These are phyloP conservation scores for Whalleya microplaca DNA, from an alignment of 2,329 filamentous ascomycete species.

Conservation along the genomic window DNA sequence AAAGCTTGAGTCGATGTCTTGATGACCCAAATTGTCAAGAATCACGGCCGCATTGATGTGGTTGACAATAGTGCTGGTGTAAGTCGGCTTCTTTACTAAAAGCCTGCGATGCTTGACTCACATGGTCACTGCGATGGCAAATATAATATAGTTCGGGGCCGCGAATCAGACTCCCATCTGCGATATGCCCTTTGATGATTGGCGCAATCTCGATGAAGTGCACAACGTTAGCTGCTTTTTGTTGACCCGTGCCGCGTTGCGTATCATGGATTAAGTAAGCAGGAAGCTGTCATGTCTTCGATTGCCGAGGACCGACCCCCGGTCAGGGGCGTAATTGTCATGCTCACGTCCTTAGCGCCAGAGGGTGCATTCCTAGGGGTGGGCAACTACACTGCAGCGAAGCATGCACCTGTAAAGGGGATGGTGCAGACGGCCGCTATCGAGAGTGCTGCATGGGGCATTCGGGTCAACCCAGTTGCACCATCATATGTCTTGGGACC, in stretches of 20 bases:
- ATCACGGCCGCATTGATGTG: constrained; percentile 21
- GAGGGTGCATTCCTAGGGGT: constrained; percentile 22
- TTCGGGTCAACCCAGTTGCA: constrained; percentile 24
- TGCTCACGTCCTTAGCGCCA: constrained; percentile 24
- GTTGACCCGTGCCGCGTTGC: constrained; percentile 22
- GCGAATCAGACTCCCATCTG: constrained; percentile 19
- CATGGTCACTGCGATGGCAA: not conserved
- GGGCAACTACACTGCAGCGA: constrained; percentile 23
- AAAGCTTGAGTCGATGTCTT: constrained; percentile 16
- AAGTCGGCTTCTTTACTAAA: constrained; percentile 5
- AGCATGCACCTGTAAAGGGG: constrained; percentile 26
- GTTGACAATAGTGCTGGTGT: constrained; percentile 20
- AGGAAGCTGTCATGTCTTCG: constrained; percentile 5
- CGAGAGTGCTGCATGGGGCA: constrained; percentile 20
- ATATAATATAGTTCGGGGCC: constrained; percentile 11
- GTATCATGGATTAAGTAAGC: constrained; percentile 23
- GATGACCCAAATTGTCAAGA: constrained; percentile 11
- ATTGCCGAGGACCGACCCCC: constrained; percentile 3
- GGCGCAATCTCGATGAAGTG: constrained; percentile 23
- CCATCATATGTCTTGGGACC: constrained; percentile 24
- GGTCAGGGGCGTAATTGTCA: constrained; percentile 20
- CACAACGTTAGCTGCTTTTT: constrained; percentile 27
- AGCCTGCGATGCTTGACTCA: constrained; percentile 3
- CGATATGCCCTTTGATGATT: constrained; percentile 23
- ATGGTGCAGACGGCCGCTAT: constrained; percentile 26